These are phyloP conservation scores for Sclerotinia glacialis DNA, from an alignment of 2,329 filamentous ascomycete genomes.

Conservation along the genomic window DNA sequence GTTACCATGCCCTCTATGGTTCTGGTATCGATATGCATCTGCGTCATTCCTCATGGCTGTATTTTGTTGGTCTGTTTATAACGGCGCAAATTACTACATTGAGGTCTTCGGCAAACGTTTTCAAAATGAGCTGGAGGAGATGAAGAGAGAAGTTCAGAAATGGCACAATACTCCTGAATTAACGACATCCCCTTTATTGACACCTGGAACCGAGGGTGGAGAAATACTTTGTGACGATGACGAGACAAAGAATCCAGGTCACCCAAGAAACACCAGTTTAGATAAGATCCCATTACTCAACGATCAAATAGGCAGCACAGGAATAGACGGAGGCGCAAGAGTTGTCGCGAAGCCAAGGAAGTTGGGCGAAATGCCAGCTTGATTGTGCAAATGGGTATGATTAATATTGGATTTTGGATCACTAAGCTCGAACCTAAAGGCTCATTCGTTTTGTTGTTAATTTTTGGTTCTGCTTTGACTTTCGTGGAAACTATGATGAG, in stretches of 20 bases:
- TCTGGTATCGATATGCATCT: constrained; percentile 80
- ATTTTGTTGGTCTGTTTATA: constrained; percentile 95
- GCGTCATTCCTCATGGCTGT: constrained; percentile 72
- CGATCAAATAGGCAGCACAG: constrained; percentile 47
- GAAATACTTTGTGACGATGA: constrained; percentile 18
- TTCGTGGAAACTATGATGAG: not conserved
- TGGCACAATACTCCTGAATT: constrained; percentile 68
- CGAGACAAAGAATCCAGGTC: constrained; percentile 12
- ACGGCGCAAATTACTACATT: constrained; percentile 96
- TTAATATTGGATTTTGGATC: not conserved
- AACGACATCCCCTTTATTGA: constrained; percentile 43
- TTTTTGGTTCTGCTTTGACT: not conserved
- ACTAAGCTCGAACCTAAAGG: not conserved
- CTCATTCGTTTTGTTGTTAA: not conserved
- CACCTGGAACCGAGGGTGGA: constrained; percentile 38
- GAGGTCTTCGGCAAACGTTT: constrained; percentile 96
- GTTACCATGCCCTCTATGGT: constrained; percentile 93
- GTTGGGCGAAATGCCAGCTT: constrained; percentile 37
- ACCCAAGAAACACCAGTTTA: constrained; percentile 38
- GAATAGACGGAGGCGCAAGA: constrained; percentile 47
- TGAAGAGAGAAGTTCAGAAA: constrained; percentile 84
- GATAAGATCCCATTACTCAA: constrained; percentile 58
- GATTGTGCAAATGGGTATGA: constrained; percentile 10
- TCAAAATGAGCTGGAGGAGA: constrained; percentile 88
- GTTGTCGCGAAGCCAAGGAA: constrained; percentile 51